Evolutionary conservation across 148 eudicot genomes (phyloP), one percentile per base, ranked within the genome.

Genomic region (Cornus controversa): DNA sequence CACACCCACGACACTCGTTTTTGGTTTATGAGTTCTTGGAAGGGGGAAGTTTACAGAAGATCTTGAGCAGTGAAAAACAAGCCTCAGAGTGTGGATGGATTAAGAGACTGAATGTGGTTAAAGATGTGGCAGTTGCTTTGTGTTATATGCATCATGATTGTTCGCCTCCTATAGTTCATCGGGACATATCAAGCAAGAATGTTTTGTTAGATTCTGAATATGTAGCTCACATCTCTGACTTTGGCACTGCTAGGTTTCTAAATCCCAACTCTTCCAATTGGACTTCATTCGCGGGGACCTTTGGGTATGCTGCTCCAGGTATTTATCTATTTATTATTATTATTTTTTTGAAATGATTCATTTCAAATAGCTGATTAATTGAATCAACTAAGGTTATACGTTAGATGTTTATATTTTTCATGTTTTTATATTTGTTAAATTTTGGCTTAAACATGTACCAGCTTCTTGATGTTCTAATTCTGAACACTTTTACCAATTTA

Each of bases 11-110:
- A 31, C 75, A 72, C 65, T 68, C 79, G 0, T 67, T 75, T 24
- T 71, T 82, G 77, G 80, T 79, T 2, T 82, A 75, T 14, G 73
- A 78, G 82, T 79, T 74, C 69, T 26, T 82, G 68, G 79, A 78
- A 47, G 85, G 82, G 25, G 82, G 81, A 24, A 82, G 73, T 63
- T 65, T 78, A 2, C 3, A 7, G 13, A 78, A 29, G 27, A n/a
- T 65, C 8, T 22, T 82, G 34, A 66, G 26, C 18, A 15, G 63
- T 22, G 67, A 75, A 2, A 67, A 71, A 22, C 15, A 54, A 22
- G 76, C 69, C 6, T 0, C 9, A 25, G 2, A 53, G 5, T 75
- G 78, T 20, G 63, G 66, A 34, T 79, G 81, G 82, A 62, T 16
- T 1, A 74, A 47, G 34, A 74, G 81, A 16, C 75, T 78, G 67